Evolutionary conservation across 768 basidiomycete genomes (phyloP).

Genomic region (Boletus patriciae): DNA sequence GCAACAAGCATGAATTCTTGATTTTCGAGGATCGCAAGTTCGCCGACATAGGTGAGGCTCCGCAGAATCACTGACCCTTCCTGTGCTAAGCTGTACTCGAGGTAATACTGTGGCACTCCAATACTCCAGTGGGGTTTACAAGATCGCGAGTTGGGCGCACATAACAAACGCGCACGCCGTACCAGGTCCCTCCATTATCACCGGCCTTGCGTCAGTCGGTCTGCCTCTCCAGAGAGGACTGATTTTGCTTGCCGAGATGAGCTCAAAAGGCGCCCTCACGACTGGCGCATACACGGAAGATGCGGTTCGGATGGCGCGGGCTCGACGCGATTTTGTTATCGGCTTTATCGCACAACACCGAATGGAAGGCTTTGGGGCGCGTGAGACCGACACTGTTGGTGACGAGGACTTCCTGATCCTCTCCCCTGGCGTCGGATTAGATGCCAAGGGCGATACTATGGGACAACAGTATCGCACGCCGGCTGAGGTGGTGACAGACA

Average conservation of each 20-base stretch:
- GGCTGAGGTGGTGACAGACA: conserved; percentile 71
- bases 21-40: conserved; percentile 99
- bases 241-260: conserved; percentile 95
- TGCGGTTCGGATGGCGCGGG: conserved; percentile 85
- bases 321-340: conserved; percentile 82
- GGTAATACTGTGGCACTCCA: conserved; percentile 96
- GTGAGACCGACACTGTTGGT: conserved; percentile 27
- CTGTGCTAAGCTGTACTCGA: conserved; percentile 33
- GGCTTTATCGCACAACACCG: conserved; percentile 93
- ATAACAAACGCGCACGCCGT: conserved; percentile 96
- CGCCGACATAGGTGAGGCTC: conserved; percentile 85
- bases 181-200: conserved; percentile 92
- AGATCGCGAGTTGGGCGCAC: conserved; percentile 94
- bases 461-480: conserved; percentile 97
- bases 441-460: conserved; percentile 75
- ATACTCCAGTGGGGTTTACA: conserved; percentile 90
- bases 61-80: neutral
- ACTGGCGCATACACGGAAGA: conserved; percentile 79
- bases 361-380: conserved; percentile 64
- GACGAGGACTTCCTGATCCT: conserved; percentile 86
- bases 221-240: conserved; percentile 80
- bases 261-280: conserved; percentile 83
- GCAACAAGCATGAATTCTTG: conserved; percentile 83
- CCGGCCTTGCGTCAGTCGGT: conserved; percentile 87
- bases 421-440: conserved; percentile 91